These are phyloP conservation scores for Ammopiptanthus mongolicus DNA, from an alignment of 306 rosid genomes.

Conservation along the genomic window DNA sequence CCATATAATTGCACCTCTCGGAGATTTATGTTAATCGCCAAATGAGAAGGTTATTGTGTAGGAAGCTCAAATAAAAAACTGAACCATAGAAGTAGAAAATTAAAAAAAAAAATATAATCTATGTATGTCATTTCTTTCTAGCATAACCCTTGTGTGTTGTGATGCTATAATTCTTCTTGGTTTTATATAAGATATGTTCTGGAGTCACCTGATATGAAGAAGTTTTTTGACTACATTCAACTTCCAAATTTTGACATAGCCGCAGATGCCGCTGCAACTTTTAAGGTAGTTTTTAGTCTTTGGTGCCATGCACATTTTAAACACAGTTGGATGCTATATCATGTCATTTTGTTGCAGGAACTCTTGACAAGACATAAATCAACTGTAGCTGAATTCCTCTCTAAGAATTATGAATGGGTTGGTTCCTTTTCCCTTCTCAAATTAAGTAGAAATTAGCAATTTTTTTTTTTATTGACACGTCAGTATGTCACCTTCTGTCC, in stretches of 20 bases:
- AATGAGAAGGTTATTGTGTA: not conserved
- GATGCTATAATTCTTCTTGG: not conserved
- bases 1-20: not conserved
- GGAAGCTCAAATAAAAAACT: not conserved
- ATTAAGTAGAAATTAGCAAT: not conserved
- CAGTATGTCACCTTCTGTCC: not conserved
- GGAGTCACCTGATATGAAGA: slow-evolving; percentile 74
- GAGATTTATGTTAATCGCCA: not conserved
- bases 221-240: slow-evolving; percentile 78
- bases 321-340: not conserved
- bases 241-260: slow-evolving; percentile 91
- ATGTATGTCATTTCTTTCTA: not conserved
- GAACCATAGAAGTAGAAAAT: not conserved
- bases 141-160: not conserved
- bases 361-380: slow-evolving; percentile 95
- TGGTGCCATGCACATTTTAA: not conserved
- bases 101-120: not conserved
- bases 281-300: slow-evolving; percentile 50
- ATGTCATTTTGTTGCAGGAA: slow-evolving; percentile 52
- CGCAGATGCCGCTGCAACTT: slow-evolving; percentile 92
- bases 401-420: slow-evolving; percentile 88
- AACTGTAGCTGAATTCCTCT: slow-evolving; percentile 82
- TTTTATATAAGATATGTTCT: slow-evolving; percentile 72
- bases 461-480: not conserved
- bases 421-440: slow-evolving; percentile 10